These are phyloP conservation scores for Rubia balearica DNA, from an alignment of 305 asterid genomes.

Conservation along the genomic window DNA sequence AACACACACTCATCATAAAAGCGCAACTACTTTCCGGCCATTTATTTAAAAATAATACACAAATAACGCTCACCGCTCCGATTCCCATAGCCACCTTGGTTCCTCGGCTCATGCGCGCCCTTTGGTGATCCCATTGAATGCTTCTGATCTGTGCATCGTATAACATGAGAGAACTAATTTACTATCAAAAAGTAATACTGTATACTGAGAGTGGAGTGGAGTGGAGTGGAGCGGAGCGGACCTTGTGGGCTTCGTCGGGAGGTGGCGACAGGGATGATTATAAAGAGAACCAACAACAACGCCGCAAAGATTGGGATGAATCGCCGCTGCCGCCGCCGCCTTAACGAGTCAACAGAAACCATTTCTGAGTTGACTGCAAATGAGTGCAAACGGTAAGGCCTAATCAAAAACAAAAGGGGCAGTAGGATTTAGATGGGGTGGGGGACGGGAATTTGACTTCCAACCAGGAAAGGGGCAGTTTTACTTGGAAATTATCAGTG, in stretches of 20 bases:
- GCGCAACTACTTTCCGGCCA: constrained; percentile 3
- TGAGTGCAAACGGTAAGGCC: background rate
- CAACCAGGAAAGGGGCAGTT: background rate
- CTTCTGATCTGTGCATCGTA: constrained; percentile 11
- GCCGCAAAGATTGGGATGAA: constrained; percentile 17
- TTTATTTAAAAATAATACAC: background rate
- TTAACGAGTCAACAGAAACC: constrained; percentile 13
- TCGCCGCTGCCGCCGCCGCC: constrained; percentile 9
- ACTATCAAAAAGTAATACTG: background rate
- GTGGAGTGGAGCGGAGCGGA: constrained; percentile 11
- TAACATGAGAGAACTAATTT: background rate
- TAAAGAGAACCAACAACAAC: constrained; percentile 26
- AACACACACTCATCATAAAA: background rate
- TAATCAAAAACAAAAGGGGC: background rate
- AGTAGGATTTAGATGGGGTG: background rate
- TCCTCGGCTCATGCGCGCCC: constrained; percentile 5
- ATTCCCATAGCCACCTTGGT: constrained; percentile 16
- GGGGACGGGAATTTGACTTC: background rate
- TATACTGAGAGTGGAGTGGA: background rate
- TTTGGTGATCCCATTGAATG: constrained; percentile 5
- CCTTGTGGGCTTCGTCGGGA: constrained; percentile 23
- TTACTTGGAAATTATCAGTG: background rate
- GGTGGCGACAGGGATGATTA: constrained; percentile 26
- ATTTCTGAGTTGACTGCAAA: background rate
- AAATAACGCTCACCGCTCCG: constrained; percentile 10